phyloP scores from a whole-genome alignment of 352 stramenopile genomes.

The Phytopythium sindhum region DNA sequence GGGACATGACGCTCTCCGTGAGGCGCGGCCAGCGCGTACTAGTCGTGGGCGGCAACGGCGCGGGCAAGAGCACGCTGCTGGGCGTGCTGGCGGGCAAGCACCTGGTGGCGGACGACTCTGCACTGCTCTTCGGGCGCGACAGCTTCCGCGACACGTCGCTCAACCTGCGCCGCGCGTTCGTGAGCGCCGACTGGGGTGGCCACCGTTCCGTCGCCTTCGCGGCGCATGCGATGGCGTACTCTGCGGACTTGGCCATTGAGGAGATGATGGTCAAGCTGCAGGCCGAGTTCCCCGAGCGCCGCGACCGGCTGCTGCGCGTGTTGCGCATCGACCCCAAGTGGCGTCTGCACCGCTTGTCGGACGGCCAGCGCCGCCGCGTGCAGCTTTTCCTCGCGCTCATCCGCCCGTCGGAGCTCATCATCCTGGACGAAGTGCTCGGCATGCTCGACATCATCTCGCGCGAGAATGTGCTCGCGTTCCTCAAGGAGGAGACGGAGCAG shows the following conservation, averaged over 20 bases:
- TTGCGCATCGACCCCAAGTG: conserved; percentile 94
- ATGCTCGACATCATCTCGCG: conserved; percentile 96
- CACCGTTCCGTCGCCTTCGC: conserved; percentile 93
- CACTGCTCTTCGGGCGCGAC: conserved; percentile 84
- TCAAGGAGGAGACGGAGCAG: conserved; percentile 81
- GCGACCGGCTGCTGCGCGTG: conserved; percentile 92
- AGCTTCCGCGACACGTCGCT: conserved; percentile 95
- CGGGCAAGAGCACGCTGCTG: conserved; percentile 94
- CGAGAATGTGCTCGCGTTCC: conserved; percentile 92
- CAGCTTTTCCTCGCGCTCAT: conserved; percentile 96
- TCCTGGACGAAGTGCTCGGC: conserved; percentile 98
- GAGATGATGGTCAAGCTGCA: conserved; percentile 98
- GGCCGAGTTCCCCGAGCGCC: conserved; percentile 90
- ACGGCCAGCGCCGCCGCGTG: conserved; percentile 88
- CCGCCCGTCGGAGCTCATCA: conserved; percentile 94
- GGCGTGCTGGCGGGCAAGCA: conserved; percentile 94
- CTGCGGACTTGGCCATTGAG: conserved; percentile 93
- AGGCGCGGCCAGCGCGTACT: conserved; percentile 85
- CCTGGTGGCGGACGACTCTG: conserved; percentile 87
- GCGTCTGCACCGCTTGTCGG: conserved; percentile 80
- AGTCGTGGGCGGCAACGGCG: conserved; percentile 94
- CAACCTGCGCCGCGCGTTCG: conserved; percentile 92
- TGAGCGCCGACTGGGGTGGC: conserved; percentile 96
- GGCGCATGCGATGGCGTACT: conserved; percentile 81
- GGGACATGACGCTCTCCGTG: conserved; percentile 85